Evolutionary conservation across 1,284 basidiomycete species (phyloP), one percentile per base, ranked within the genome.

Genomic region (Leccinum cinnamomeum): DNA sequence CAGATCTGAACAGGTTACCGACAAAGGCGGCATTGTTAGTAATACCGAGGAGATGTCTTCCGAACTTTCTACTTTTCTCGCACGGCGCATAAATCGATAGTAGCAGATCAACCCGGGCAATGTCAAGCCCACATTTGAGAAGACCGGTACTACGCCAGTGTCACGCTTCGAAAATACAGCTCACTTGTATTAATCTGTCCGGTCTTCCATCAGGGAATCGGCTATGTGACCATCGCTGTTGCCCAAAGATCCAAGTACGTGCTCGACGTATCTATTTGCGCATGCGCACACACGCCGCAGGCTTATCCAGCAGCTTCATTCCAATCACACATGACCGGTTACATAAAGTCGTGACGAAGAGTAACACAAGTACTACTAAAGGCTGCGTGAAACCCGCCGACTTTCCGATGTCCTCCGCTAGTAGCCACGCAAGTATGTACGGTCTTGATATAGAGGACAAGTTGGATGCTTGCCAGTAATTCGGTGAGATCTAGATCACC

Each of bases 91-190:
- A 30, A 60, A 28, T 50, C 65, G 68, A 37, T 57, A 70, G 20
- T 41, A 8, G 41, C 63, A 64, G 16, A 70, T 67, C 57, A 68
- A 59, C 5, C 30, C 41, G 5, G 64, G 69, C 51, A 61, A 28
- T 10, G 48, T 44, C 2, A 48, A 18, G 11, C 61, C 64, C 41
- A 67, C 37, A 16, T 16, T 39, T 39, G 30, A 33, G 30, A 33
- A 33, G 30, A 33, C 30, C 30, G 23, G 30, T 33, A 33, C 10
- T 33, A 33, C 30, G 10, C 30, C 30, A 33, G 30, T 39, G 37
- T 16, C 37, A 39, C n/a, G 41, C 41, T 62, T 39, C 64, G 64
- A 51, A 37, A 37, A 37, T 37, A 37, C 35, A 12, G 33, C 33
- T 35, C 33, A 35, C 33, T 12, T 35, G 33, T 12, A 12, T 35